Evolutionary conservation across 176 grass and related monocot species (phyloP), one percentile per base, ranked within the genome.

Genomic region (Metroxylon sagu): DNA sequence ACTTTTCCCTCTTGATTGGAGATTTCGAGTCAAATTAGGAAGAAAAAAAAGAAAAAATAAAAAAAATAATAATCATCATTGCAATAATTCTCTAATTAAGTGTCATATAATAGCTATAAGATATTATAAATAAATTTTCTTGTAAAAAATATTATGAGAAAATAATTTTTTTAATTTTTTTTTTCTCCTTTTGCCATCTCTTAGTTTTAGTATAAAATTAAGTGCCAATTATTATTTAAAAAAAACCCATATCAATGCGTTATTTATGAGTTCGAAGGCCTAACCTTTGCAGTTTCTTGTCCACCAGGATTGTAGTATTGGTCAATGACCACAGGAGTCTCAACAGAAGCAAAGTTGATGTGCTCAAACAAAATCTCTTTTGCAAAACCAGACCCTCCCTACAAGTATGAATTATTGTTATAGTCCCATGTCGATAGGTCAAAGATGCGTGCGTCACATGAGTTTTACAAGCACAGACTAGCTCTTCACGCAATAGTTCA

Each of bases 361-460:
- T 64, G 52, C 31, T 76, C 15, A 67, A 89, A 95, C 35, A 59
- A 52, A 19, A 95, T 79, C 10, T 54, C 60, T 8, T 48, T 77
- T 17, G 78, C 85, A 52, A 25, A 61, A 2, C 89, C 85, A 31
- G 50, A 73, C 31, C 75, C 89, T 52, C 85, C 89, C 89, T 89
- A 60, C 54, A 16, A n/a, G n/a, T 23, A 23, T 23, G 21, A 23
- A 23, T 23, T 23, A 23, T 23, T 23, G 21, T 23, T 23, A 23
- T 23, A 23, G 21, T n/a, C n/a, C n/a, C n/a, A n/a, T n/a, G n/a
- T n/a, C n/a, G n/a, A n/a, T n/a, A n/a, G n/a, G n/a, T n/a, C n/a
- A n/a, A n/a, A n/a, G n/a, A n/a, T n/a, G n/a, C n/a, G n/a, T n/a
- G n/a, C n/a, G n/a, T n/a, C n/a, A n/a, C n/a, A n/a, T n/a, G n/a